phyloP scores from a whole-genome alignment of 2,329 filamentous ascomycete species.

The Colletotrichum musae region DNA sequence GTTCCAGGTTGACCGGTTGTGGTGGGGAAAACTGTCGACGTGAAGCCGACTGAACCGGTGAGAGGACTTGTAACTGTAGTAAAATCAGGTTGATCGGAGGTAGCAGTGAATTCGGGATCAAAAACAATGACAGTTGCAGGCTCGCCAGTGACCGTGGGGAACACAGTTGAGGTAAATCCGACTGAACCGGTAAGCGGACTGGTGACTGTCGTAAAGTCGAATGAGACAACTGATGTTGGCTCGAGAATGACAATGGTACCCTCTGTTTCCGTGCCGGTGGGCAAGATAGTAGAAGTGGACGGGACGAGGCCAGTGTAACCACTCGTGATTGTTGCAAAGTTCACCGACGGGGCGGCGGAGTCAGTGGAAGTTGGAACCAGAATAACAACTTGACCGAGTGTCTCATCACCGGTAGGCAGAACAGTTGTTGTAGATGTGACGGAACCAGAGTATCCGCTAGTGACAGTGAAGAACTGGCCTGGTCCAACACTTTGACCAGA shows the following conservation, averaged over 20 bases:
- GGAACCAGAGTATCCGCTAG: conserved; percentile 9
- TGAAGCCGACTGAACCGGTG: not conserved
- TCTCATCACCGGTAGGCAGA: not conserved
- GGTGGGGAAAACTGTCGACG: conserved; percentile 21
- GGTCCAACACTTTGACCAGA: not conserved
- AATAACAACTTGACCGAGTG: not conserved
- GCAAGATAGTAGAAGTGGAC: conserved; percentile 19
- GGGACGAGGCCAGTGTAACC: conserved; percentile 9
- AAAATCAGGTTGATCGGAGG: not conserved
- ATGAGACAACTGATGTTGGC: conserved; percentile 1
- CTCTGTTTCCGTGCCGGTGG: conserved; percentile 11
- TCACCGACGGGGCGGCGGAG: not conserved
- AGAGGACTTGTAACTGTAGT: conserved; percentile 5
- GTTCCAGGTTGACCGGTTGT: conserved; percentile 4
- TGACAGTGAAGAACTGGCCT: not conserved
- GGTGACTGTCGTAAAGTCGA: conserved; percentile 25
- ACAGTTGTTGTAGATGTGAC: conserved; percentile 1
- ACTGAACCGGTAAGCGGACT: conserved; percentile 2
- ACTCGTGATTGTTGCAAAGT: conserved; percentile 6
- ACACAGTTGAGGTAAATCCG: conserved; percentile 4
- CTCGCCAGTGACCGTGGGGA: not conserved
- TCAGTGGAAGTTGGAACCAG: not conserved
- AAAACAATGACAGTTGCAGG: conserved; percentile 1
- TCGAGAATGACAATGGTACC: conserved; percentile 20
- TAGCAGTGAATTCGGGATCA: not conserved